Base-by-base conservation (phyloP, 2,329 filamentous ascomycete species). In the Trichoderma polysporum region DNA sequence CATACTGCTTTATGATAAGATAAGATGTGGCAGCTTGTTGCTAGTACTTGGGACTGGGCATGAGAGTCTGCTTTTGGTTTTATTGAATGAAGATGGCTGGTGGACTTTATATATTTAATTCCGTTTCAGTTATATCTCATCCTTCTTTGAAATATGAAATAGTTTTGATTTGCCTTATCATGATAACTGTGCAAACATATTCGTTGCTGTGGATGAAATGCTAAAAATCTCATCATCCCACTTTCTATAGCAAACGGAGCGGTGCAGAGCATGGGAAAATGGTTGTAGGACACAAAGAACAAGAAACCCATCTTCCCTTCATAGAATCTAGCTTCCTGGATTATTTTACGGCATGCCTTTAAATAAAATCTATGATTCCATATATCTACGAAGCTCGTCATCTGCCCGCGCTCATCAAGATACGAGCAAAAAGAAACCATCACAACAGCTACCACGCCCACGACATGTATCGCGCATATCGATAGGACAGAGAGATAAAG, bases 1-100 rank as follows among this genome's bases (percentile, higher is more conserved):
- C 47, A 27, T 49, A 25, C 27, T 25, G 1, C 6, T 17, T 8
- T 1, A 17, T 17, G 37, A 69, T 67, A 69, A 68, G 52, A 45
- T 45, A 39, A 62, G 49, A 54, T 7, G 60, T n/a, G 27, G 25
- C 15, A 58, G 39, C 22, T 4, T 5, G 6, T 9, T 12, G 27
- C 25, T 31, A 7, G 13, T 33, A 5, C 9, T n/a, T 5, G n/a
- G 27, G 9, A 29, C 19, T 12, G 41, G 12, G 7, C 33, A 22
- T 17, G 17, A 15, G 17, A 61, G 12, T 39, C 45, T 19, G 31
- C 10, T 25, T 17, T 8, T 25, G 22, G 22, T 12, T 12, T 19
- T 33, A 2, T 9, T 15, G n/a, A 29, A 22, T 5, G 1, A 12
- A n/a, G 33, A 22, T 35, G 25, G 3, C 13, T 29, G 3, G n/a